These are phyloP conservation scores for Paragyromitra xinjiangensis DNA, from an alignment of 495 filamentous ascomycete genomes.

Conservation along the genomic window DNA sequence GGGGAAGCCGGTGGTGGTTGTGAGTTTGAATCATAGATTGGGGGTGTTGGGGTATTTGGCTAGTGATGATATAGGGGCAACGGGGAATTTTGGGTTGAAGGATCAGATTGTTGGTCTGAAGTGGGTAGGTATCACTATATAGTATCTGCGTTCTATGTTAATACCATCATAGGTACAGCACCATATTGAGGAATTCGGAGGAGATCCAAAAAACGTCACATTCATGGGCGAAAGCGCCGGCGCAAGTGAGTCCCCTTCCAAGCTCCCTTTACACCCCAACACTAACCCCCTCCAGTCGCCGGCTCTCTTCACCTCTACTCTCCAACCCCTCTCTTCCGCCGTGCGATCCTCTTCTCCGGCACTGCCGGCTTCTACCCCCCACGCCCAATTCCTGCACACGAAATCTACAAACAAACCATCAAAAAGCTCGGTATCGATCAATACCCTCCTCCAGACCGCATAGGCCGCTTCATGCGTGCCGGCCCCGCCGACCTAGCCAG, in stretches of 20 bases:
- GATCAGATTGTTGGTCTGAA: conserved; percentile 31
- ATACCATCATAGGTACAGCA: conserved; percentile 11
- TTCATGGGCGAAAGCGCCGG: conserved; percentile 39
- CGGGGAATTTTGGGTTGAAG: conserved; percentile 37
- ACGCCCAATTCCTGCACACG: background rate
- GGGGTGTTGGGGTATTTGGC: conserved; percentile 16
- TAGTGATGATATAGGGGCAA: conserved; percentile 6
- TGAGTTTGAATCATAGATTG: conserved; percentile 23
- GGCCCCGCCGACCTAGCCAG: conserved; percentile 7
- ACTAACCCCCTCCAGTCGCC: background rate
- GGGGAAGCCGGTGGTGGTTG: conserved; percentile 22
- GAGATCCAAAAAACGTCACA: conserved; percentile 29
- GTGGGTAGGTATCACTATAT: conserved; percentile 22
- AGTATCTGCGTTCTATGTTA: background rate
- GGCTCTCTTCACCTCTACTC: conserved; percentile 31
- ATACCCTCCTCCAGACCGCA: background rate
- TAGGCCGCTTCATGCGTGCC: conserved; percentile 1
- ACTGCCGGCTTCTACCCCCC: conserved; percentile 15
- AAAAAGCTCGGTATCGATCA: conserved; percentile 5
- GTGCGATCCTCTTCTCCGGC: conserved; percentile 35
- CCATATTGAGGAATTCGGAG: conserved; percentile 32
- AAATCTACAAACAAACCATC: conserved; percentile 13
- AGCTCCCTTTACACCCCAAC: too few relatives aligned
- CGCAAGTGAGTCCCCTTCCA: background rate
- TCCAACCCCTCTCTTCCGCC: conserved; percentile 11